Base-by-base conservation (phyloP, 495 filamentous ascomycete species). In the Xylaria intraflava region DNA sequence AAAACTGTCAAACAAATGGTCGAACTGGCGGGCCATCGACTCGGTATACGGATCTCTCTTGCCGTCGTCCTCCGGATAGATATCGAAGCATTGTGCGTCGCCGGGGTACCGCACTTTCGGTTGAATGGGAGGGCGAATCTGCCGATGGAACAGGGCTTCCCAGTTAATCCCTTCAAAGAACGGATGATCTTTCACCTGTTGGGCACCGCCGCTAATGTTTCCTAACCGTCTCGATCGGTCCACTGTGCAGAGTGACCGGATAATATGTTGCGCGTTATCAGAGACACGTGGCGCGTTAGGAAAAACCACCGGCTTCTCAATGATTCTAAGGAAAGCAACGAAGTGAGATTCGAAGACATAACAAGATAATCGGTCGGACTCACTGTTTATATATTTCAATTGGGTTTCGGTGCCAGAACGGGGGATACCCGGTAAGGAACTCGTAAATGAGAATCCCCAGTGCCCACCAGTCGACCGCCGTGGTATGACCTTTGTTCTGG, bases 381-480 rank as follows among this genome's bases (percentile, higher is more conserved):
- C 54, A 85, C 81, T 89, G 85, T 70, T 95, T 91, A 72, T 97
- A 97, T 51, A 96, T 95, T 63, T 93, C 90, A 64, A 96, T 93
- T 0, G 91, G 90, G 60, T 93, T 96, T 46, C 89, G 83, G 65
- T 96, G 88, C 88, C 92, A 98, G 69, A 98, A 98, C 2, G 93
- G 93, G 6, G 93, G 93, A 62, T 96, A 94, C 31, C 93, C 93
- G 3, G 93, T 90, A 23, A 96, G 74, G 62, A 98, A 96, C 65
- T 98, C 93, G 67, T 94, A 97, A 49, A 96, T 89, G 46, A 98
- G 69, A 57, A 98, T 95, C 6, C 93, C 93, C 56, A 97, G 75
- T 6, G 93, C 94, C 93, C 93, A 98, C 93, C 93, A 98, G 69
- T 98, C 93, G n/a, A 98, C 93, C 0, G 93, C 92, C 31, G 88